Conservation (phyloP, 345 rosid species). For the Bruguiera gymnorhiza region DNA sequence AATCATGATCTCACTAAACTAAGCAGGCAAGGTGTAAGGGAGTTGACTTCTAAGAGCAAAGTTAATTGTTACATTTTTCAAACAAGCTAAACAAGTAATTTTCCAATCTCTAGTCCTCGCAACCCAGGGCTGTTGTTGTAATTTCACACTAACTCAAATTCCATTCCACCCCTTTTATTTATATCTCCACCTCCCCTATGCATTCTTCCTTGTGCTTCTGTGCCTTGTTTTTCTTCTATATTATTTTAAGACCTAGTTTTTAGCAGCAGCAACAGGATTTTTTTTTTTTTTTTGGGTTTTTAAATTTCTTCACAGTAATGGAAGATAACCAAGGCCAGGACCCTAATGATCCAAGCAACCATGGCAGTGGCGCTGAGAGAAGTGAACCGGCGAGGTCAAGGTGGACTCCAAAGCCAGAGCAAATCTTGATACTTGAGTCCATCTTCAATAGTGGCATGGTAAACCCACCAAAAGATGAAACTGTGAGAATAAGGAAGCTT, state of each 20-base stretch:
- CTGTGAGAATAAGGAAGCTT: constrained; percentile 78
- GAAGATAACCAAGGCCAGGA: constrained; percentile 60
- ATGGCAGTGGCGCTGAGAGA: constrained; percentile 31
- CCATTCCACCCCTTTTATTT: constrained; percentile 34
- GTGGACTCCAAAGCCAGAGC: constrained; percentile 99
- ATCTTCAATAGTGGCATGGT: constrained; percentile 99
- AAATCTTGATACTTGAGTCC: constrained; percentile 94
- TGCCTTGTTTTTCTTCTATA: constrained; percentile 17
- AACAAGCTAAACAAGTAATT: constrained; percentile 14
- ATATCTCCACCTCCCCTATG: constrained; percentile 18
- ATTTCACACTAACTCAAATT: constrained; percentile 29
- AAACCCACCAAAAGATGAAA: constrained; percentile 95
- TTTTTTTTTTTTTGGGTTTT: not conserved
- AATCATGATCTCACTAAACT: not conserved
- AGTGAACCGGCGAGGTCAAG: constrained; percentile 81
- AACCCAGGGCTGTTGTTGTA: constrained; percentile 41
- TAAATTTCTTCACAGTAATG: constrained; percentile 35
- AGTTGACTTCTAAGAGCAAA: constrained; percentile 9
- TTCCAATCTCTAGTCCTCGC: too few species aligned
- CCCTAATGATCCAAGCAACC: constrained; percentile 37
- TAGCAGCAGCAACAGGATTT: constrained; percentile 24
- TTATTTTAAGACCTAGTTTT: constrained; percentile 11
- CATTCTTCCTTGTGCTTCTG: constrained; percentile 33
- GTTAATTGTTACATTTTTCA: too few species aligned
- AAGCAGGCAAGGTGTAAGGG: constrained; percentile 11